Percentiles rank a stretch among this genome's conserved stretches.
Evolutionary conservation across 2,329 filamentous ascomycete genomes (phyloP).

Genomic region (Fusarium chuoi): DNA sequence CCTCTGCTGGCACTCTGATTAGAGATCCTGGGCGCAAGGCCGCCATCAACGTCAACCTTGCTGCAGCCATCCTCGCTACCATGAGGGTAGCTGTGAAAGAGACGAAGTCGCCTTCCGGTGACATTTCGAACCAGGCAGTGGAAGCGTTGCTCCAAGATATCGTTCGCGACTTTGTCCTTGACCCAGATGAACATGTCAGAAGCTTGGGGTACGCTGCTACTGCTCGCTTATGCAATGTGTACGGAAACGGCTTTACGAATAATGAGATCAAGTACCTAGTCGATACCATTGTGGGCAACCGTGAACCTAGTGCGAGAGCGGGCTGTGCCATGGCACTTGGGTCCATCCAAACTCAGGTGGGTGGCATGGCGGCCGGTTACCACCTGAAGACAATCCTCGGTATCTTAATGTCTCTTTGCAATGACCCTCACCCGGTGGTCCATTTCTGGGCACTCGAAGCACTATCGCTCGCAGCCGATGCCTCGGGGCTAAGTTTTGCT

Average conservation of each 20-base stretch:
- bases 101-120: conserved; percentile 76
- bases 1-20: conserved; percentile 82
- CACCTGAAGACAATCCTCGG: conserved; percentile 98
- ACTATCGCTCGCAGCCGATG: conserved; percentile 85
- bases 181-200: conserved; percentile 87
- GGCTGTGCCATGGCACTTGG: conserved; percentile 95
- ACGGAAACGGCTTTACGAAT: conserved; percentile 89
- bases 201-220: conserved; percentile 86
- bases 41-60: conserved; percentile 91
- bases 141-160: conserved; percentile 87
- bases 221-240: conserved; percentile 83
- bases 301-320: conserved; percentile 91
- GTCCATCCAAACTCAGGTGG: conserved; percentile 93
- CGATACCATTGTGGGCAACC: conserved; percentile 92
- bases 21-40: conserved; percentile 89
- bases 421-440: conserved; percentile 92
- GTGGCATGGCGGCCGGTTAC: conserved; percentile 95
- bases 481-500: conserved; percentile 91
- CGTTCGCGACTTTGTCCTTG: conserved; percentile 76
- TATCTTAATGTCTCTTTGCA: conserved; percentile 96
- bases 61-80: conserved; percentile 80
- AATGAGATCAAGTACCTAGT: conserved; percentile 90
- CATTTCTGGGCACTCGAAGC: conserved; percentile 97
- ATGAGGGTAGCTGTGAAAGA: conserved; percentile 88
- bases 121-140: conserved; percentile 78